A percentile compares a stretch with the other conserved stretches of the same genome.
Conservation (phyloP, 2,329 filamentous ascomycete genomes). For the Magnaporthiopsis rhizophila region DNA sequence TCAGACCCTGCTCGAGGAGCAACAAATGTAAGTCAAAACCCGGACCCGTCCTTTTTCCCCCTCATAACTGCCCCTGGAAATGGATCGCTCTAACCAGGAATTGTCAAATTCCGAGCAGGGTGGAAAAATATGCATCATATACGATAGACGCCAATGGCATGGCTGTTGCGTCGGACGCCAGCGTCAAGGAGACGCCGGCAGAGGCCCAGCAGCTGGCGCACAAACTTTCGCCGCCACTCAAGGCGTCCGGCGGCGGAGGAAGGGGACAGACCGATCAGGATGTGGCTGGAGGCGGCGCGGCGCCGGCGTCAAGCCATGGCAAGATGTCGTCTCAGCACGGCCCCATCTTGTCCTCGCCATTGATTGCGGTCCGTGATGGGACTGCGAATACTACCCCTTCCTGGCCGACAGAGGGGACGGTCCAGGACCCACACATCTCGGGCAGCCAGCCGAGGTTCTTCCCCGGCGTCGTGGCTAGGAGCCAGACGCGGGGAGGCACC, state of each 20-base stretch:
- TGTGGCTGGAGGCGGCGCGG: background rate
- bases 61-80: background rate
- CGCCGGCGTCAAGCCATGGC: background rate
- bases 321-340: background rate
- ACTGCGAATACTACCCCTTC: background rate
- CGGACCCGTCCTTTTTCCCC: background rate
- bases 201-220: background rate
- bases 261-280: background rate
- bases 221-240: background rate
- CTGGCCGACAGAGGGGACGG: background rate
- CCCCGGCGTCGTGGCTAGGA: slow-evolving; percentile 57
- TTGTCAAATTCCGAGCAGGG: background rate
- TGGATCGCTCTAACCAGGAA: background rate
- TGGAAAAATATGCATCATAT: background rate
- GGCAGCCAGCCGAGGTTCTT: slow-evolving; percentile 62
- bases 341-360: background rate
- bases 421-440: slow-evolving; percentile 37
- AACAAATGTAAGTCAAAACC: slow-evolving; percentile 59
- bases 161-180: slow-evolving; percentile 6
- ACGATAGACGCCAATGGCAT: background rate
- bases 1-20: slow-evolving; percentile 76
- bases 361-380: background rate
- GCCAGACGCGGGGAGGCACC: slow-evolving; percentile 35
- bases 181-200: background rate
- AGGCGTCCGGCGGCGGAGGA: too few relatives aligned